These are phyloP conservation scores for Hebeloma cylindrosporum DNA, from an alignment of 768 basidiomycete species.

Conservation along the genomic window DNA sequence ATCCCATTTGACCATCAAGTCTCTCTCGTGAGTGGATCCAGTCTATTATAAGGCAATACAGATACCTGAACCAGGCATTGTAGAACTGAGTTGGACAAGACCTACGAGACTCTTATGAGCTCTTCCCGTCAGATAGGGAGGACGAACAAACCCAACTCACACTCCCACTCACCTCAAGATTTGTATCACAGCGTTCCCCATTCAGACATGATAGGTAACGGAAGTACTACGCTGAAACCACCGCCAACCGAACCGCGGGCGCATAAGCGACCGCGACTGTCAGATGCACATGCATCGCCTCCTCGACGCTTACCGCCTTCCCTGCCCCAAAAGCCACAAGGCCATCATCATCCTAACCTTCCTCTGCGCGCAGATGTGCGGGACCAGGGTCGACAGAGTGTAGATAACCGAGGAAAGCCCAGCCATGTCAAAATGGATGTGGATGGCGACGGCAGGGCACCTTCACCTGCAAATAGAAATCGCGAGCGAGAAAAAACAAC, in stretches of 20 bases:
- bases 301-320: constrained; percentile 25
- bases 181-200: constrained; percentile 37
- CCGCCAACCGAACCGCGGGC: constrained; percentile 81
- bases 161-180: constrained; percentile 49
- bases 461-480: constrained; percentile 38
- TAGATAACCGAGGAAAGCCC: constrained; percentile 24
- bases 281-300: constrained; percentile 46
- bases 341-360: constrained; percentile 14
- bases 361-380: constrained; percentile 12
- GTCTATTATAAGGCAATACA: constrained; percentile 8
- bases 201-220: constrained; percentile 27
- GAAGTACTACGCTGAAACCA: constrained; percentile 42
- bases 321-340: constrained; percentile 28
- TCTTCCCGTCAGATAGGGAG: constrained; percentile 41
- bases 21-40: constrained; percentile 62
- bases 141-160: constrained; percentile 39
- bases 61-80: constrained; percentile 4
- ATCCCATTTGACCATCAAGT: constrained; percentile 70
- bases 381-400: constrained; percentile 23
- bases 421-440: constrained; percentile 53
- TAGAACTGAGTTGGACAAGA: constrained; percentile 77
- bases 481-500: constrained; percentile 23
- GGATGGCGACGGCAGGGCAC: constrained; percentile 52
- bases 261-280: constrained; percentile 75
- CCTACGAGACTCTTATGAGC: constrained; percentile 60